Conservation (phyloP, 2,329 filamentous ascomycete species). For the Hymenoscyphus occultus region DNA sequence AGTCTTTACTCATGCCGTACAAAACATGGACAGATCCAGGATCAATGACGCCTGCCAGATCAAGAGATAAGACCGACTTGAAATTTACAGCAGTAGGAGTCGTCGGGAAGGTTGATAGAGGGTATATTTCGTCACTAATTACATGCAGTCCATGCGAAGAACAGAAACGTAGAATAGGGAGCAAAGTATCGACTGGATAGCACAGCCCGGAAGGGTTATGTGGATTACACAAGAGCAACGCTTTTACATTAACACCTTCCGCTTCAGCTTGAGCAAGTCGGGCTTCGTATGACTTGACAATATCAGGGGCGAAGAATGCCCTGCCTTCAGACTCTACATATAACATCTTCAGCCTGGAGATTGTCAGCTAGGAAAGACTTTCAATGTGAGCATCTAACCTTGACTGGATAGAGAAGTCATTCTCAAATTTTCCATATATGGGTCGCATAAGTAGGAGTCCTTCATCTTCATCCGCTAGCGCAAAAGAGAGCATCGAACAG, state of each 20-base stretch:
- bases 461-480: no score
- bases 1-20: constrained; percentile 38
- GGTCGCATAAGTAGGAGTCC: no score
- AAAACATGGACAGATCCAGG: constrained; percentile 43
- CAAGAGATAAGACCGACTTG: constrained; percentile 46
- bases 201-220: constrained; percentile 6
- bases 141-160: constrained; percentile 9
- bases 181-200: constrained; percentile 1
- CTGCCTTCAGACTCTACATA: no score
- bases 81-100: constrained; percentile 40
- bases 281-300: no score
- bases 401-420: no score
- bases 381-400: no score
- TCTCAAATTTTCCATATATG: no score
- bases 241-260: neutral
- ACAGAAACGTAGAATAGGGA: constrained; percentile 9
- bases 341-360: no score
- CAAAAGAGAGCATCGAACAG: no score
- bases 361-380: no score
- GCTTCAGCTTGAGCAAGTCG: no score
- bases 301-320: no score
- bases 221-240: constrained; percentile 2
- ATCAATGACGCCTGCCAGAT: constrained; percentile 44
- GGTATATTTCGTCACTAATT: constrained; percentile 44
- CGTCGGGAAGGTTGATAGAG: constrained; percentile 42